Base-by-base conservation (phyloP, 169 alveolate species). In the Cryptosporidium tyzzeri region DNA sequence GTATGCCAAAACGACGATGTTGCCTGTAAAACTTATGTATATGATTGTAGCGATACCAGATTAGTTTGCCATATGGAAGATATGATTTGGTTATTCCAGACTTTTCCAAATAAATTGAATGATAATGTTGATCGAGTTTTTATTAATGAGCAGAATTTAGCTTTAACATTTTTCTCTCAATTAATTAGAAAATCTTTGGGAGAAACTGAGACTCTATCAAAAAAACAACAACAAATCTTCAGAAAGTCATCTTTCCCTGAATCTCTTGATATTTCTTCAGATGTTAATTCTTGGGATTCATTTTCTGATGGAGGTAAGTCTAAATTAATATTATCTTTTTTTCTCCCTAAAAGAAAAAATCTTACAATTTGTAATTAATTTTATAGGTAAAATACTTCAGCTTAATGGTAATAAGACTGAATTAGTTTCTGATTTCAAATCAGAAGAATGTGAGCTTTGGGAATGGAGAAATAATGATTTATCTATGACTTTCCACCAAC, bases 31-130 rank as follows among this genome's bases (percentile, higher is more conserved):
- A 59, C 89, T 14, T 80, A 18, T 44, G 89, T 80, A 26, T 62
- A 41, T 65, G 89, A 80, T 45, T 80, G 89, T 39, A 80, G 89
- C 45, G 89, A 80, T 41, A 23, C 65, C 16, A 80, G 75, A 80
- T 23, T 80, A 26, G 89, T 80, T 7, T 80, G 89, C 16, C 89
- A 80, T 29, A 41, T 80, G 68, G 89, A 80, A 41, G 89, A 80
- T 62, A 26, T 80, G 50, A 80, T 80, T 59, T 80, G 89, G 89
- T 0, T 80, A 59, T 80, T 80, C 70, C 89, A 80, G 18, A 80
- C 89, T 31, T 35, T 61, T 45, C 89, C 89, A 41, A 35, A 62
- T 26, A 59, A 80, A 29, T 55, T 23, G 33, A 59, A 26, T 62
- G 89, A 80, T 23, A 35, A 29, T 41, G 9, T 23, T 16, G 74